phyloP scores from a whole-genome alignment of 192 early-diverging fungal genomes.

The Coemansia sp. region DNA sequence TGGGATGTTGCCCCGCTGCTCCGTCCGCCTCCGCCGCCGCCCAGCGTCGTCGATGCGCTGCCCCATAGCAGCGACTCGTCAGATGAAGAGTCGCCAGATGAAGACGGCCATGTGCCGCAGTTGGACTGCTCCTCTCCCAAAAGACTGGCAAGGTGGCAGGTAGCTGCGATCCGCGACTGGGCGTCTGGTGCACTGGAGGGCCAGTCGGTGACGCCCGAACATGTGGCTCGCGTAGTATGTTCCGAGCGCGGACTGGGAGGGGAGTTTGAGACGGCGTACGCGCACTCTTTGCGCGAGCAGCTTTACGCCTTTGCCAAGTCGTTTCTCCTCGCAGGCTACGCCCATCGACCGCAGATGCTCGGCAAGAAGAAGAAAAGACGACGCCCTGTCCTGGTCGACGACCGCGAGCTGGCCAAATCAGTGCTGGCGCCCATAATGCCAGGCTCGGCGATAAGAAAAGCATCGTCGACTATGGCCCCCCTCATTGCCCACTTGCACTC shows the following conservation, averaged over 20 bases:
- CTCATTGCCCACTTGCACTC: conserved; percentile 63
- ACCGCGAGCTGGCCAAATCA: conserved; percentile 69
- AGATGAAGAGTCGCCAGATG: background rate
- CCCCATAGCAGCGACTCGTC: background rate
- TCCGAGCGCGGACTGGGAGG: conserved; percentile 73
- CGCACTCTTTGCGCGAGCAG: conserved; percentile 93
- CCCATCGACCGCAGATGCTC: conserved; percentile 67
- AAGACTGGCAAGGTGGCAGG: background rate
- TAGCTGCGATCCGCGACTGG: conserved; percentile 13
- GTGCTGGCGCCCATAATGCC: conserved; percentile 65
- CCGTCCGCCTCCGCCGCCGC: conserved; percentile 21
- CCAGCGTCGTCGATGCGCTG: background rate
- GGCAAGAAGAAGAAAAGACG: background rate
- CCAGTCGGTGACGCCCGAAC: conserved; percentile 64
- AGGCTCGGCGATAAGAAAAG: conserved; percentile 43
- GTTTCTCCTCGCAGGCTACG: conserved; percentile 75
- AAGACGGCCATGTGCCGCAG: conserved; percentile 5
- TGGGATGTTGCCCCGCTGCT: conserved; percentile 73
- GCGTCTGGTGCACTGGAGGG: conserved; percentile 27
- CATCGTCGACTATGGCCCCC: conserved; percentile 61
- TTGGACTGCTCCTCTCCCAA: background rate
- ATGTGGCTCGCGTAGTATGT: conserved; percentile 78
- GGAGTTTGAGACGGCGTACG: conserved; percentile 91
- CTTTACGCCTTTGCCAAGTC: conserved; percentile 81
- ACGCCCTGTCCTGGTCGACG: conserved; percentile 48